Percentiles rank a stretch among this genome's conserved stretches.
Conservation (phyloP, 2,329 filamentous ascomycete species). For the Xylariaceae sp. region DNA sequence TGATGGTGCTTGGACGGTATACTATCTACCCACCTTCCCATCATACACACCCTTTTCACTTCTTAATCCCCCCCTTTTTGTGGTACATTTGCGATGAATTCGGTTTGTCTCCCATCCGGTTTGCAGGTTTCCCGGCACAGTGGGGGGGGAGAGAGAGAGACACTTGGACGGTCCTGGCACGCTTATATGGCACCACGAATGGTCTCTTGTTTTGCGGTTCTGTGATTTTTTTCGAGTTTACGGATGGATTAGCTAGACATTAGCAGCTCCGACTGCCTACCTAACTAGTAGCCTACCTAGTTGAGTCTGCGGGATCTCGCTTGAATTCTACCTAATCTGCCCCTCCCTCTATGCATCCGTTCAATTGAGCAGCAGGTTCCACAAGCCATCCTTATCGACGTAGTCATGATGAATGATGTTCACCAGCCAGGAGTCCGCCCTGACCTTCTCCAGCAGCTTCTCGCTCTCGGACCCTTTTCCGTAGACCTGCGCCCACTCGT, state of each 20-base stretch:
- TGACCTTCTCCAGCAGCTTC: constrained; percentile 67
- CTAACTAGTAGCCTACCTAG: background rate
- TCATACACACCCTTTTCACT: background rate
- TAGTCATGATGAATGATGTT: constrained; percentile 87
- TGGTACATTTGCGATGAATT: background rate
- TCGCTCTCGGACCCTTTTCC: constrained; percentile 72
- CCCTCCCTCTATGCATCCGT: background rate
- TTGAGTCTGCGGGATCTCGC: constrained; percentile 5
- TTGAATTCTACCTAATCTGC: background rate
- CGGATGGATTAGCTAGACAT: constrained; percentile 12
- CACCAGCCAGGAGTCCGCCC: constrained; percentile 80
- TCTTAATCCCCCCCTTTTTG: background rate
- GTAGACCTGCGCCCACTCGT: constrained; percentile 90
- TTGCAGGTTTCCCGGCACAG: background rate
- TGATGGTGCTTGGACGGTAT: no score
- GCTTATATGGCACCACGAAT: no score
- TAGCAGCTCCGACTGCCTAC: constrained; percentile 7
- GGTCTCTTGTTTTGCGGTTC: background rate
- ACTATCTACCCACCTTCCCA: no score
- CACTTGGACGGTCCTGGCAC: no score
- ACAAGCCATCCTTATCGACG: constrained; percentile 70
- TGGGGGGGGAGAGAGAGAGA: background rate
- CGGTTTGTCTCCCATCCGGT: background rate
- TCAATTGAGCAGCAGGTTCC: constrained; percentile 63
- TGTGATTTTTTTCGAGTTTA: background rate